phyloP scores from a whole-genome alignment of 2,329 filamentous ascomycete species.

The Arthrobotrys entomopaga region DNA sequence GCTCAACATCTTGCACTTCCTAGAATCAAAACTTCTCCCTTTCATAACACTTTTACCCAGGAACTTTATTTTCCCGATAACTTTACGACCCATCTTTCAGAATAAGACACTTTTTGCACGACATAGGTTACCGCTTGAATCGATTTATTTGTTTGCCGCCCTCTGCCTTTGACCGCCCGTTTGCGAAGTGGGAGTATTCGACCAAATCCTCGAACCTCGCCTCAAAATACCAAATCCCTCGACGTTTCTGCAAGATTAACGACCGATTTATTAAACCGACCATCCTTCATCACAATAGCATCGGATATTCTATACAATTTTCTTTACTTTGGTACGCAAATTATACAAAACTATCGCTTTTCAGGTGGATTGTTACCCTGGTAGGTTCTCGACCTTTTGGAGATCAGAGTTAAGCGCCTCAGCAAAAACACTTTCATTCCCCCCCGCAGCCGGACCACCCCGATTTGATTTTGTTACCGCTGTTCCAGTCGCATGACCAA shows the following conservation, averaged over 20 bases:
- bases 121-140: conserved; percentile 3
- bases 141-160: conserved; percentile 33
- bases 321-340: background rate
- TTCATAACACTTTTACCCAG: background rate
- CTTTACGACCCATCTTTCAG: background rate
- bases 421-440: conserved; percentile 41
- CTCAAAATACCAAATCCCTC: conserved; percentile 6
- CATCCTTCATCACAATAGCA: too few relatives aligned
- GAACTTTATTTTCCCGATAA: conserved; percentile 16
- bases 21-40: background rate
- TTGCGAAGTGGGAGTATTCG: conserved; percentile 16
- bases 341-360: background rate
- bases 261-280: background rate
- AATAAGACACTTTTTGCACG: conserved; percentile 14
- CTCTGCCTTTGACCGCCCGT: conserved; percentile 30
- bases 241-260: background rate
- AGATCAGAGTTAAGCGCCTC: conserved; percentile 47
- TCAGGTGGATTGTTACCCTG: conserved; percentile 6
- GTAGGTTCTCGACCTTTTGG: conserved; percentile 38
- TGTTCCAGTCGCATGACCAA: conserved; percentile 13
- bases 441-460: conserved; percentile 29
- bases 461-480: conserved; percentile 10
- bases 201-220: conserved; percentile 41
- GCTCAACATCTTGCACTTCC: conserved; percentile 13
- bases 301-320: too few relatives aligned